Conservation (phyloP, 139 green algal genomes). For the Nannochloris sp. region DNA sequence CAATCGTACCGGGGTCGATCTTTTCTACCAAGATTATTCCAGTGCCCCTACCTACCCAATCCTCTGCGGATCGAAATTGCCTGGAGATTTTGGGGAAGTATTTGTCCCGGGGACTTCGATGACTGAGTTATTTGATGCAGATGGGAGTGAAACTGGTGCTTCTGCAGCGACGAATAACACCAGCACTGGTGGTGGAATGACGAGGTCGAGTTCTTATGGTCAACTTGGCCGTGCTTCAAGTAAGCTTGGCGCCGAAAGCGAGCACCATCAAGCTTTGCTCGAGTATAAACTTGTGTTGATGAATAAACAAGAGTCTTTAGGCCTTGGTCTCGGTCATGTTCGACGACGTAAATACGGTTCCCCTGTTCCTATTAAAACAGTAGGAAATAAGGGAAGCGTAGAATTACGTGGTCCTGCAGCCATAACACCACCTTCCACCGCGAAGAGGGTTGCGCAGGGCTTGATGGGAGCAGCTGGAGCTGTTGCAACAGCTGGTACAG, state of each 20-base stretch:
- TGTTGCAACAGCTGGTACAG: neutral
- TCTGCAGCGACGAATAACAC: neutral
- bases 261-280: neutral
- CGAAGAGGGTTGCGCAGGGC: neutral
- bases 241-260: neutral
- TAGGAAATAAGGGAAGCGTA: conserved; percentile 26
- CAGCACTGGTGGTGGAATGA: neutral
- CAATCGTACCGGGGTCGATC: conserved; percentile 70
- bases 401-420: conserved; percentile 1
- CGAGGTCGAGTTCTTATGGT: neutral
- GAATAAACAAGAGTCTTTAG: conserved; percentile 60
- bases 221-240: neutral
- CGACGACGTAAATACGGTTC: conserved; percentile 16
- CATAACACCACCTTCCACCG: neutral
- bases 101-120: conserved; percentile 32
- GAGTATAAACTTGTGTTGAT: conserved; percentile 47
- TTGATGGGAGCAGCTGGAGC: neutral
- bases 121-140: conserved; percentile 8
- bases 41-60: conserved; percentile 19
- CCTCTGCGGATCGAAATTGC: conserved; percentile 22
- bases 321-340: conserved; percentile 29
- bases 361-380: conserved; percentile 36
- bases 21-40: conserved; percentile 56
- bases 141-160: neutral
- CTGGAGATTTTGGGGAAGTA: conserved; percentile 35